A percentile compares a stretch with the other conserved stretches of the same genome.
These are phyloP conservation scores for Pachysandra terminalis DNA, from an alignment of 164 flowering plant genomes.

Conservation along the genomic window DNA sequence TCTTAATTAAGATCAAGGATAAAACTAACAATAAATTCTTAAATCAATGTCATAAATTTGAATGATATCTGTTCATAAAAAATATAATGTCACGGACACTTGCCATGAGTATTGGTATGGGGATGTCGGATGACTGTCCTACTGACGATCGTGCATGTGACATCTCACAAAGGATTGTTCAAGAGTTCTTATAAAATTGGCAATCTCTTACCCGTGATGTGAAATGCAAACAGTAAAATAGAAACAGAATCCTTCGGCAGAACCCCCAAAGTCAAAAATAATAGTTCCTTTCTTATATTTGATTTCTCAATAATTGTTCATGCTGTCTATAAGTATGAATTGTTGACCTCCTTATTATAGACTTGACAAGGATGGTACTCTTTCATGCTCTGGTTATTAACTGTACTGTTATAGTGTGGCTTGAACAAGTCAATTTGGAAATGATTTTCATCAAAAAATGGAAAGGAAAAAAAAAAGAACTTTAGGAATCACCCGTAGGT, in stretches of 20 bases:
- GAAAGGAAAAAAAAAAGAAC: too few relatives aligned
- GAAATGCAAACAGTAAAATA: too few relatives aligned
- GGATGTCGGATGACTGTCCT: too few relatives aligned
- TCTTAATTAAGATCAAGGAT: not conserved
- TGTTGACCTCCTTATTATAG: not conserved
- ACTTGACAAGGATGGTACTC: not conserved
- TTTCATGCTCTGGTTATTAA: not conserved
- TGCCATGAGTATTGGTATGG: not conserved
- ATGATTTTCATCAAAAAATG: too few relatives aligned
- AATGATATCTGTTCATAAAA: not conserved
- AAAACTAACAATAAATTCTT: too few relatives aligned
- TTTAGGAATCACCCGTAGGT: too few relatives aligned
- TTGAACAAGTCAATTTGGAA: not conserved
- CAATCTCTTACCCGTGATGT: not conserved
- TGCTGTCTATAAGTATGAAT: too few relatives aligned
- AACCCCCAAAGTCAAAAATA: too few relatives aligned
- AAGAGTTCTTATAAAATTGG: not conserved
- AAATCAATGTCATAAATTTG: not conserved
- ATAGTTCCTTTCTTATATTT: too few relatives aligned
- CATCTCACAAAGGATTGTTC: not conserved
- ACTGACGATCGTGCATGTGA: not conserved
- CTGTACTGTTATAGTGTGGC: not conserved
- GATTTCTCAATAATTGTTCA: not conserved
- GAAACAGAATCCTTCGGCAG: too few relatives aligned
- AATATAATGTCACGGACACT: not conserved